Percentiles rank a stretch among this genome's conserved stretches.
Conservation (phyloP, 352 stramenopile species). For the Pythium pyrilobum region DNA sequence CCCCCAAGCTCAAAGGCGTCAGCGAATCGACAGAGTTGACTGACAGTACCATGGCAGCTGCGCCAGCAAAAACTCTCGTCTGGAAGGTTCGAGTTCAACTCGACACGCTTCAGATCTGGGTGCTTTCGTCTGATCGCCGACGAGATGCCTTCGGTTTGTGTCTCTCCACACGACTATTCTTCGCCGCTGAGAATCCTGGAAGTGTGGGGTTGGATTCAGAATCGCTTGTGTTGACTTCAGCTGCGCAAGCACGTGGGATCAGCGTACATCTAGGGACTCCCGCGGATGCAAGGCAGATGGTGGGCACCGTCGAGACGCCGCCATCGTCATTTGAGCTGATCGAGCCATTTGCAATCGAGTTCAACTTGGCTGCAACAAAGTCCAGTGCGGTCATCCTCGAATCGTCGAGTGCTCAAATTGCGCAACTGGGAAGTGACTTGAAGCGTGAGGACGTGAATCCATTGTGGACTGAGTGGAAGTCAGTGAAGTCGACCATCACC, state of each 20-base stretch:
- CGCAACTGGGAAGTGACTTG: no score
- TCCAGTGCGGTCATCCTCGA: no score
- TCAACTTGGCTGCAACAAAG: slow-evolving; percentile 7
- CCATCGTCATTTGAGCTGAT: slow-evolving; percentile 8
- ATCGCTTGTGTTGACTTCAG: slow-evolving; percentile 12
- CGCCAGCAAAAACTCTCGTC: no score
- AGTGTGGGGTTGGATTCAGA: background rate
- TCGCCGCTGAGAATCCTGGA: slow-evolving; percentile 9
- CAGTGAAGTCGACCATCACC: slow-evolving; percentile 30
- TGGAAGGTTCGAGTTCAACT: slow-evolving; percentile 44
- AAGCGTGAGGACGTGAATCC: slow-evolving; percentile 17
- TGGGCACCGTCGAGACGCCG: background rate
- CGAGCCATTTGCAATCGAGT: slow-evolving; percentile 5
- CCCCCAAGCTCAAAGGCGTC: slow-evolving; percentile 27
- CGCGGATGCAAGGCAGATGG: background rate
- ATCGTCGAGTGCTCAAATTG: no score
- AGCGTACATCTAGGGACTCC: slow-evolving; percentile 11
- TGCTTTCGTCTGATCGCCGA: slow-evolving; percentile 60
- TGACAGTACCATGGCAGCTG: slow-evolving; percentile 7
- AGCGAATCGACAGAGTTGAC: slow-evolving; percentile 7
- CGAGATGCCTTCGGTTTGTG: slow-evolving; percentile 47
- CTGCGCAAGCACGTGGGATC: background rate
- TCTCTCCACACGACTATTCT: slow-evolving; percentile 23
- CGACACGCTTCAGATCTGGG: slow-evolving; percentile 53
- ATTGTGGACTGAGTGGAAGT: slow-evolving; percentile 47